These are phyloP conservation scores for Periglandula ipomoeae DNA, from an alignment of 2,329 filamentous ascomycete species.

Conservation along the genomic window DNA sequence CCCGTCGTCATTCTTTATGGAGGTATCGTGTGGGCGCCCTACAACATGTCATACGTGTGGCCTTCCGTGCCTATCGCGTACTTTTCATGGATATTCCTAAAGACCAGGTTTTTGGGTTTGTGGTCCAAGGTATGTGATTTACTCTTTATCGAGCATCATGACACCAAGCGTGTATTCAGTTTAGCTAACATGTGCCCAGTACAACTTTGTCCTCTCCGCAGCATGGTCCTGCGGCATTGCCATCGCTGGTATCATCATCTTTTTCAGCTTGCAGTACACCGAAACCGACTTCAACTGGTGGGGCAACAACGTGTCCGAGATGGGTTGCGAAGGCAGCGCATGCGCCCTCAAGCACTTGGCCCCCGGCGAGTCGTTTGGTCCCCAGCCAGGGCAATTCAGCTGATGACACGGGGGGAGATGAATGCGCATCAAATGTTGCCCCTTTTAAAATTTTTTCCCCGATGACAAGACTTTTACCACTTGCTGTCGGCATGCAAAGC, in stretches of 20 bases:
- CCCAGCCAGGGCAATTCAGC: constrained; percentile 29
- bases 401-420: constrained; percentile 9
- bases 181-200: constrained; percentile 19
- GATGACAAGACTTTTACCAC: not conserved
- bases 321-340: constrained; percentile 32
- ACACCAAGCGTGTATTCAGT: not conserved
- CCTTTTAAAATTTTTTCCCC: not conserved
- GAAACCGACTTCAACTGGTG: constrained; percentile 36
- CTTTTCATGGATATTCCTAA: constrained; percentile 43
- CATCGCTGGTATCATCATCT: constrained; percentile 42
- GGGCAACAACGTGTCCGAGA: constrained; percentile 33
- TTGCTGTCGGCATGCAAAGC: not conserved
- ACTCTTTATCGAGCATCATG: no score
- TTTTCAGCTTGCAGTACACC: constrained; percentile 41
- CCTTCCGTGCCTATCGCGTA: constrained; percentile 43
- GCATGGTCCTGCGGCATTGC: constrained; percentile 41
- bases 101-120: constrained; percentile 36
- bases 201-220: constrained; percentile 45
- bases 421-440: not conserved
- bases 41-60: constrained; percentile 43
- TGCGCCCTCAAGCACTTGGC: constrained; percentile 27
- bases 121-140: constrained; percentile 41
- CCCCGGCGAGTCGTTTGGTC: constrained; percentile 29
- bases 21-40: constrained; percentile 36
- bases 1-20: constrained; percentile 39